Percentiles rank a stretch among this genome's conserved stretches.
These are phyloP conservation scores for Aspergillus vadensis DNA, from an alignment of 2,329 filamentous ascomycete species.

Conservation along the genomic window DNA sequence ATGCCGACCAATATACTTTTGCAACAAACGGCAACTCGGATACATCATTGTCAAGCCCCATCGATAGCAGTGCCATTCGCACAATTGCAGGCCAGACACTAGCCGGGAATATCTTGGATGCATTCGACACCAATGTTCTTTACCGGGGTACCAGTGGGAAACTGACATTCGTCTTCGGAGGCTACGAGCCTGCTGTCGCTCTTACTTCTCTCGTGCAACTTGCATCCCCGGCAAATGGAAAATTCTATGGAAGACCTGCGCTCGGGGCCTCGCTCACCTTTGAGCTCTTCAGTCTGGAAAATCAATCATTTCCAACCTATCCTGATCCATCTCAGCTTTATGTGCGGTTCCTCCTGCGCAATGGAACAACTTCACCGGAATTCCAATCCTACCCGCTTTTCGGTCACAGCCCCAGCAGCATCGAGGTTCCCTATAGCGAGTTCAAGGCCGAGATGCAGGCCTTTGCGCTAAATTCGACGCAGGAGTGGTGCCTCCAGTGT, in stretches of 20 bases:
- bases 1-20: constrained; percentile 54
- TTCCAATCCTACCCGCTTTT: constrained; percentile 54
- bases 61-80: constrained; percentile 33
- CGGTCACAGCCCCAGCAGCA: constrained; percentile 47
- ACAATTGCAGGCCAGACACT: constrained; percentile 49
- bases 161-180: constrained; percentile 53
- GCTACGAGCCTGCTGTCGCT: constrained; percentile 53
- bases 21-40: constrained; percentile 51
- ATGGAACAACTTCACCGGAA: constrained; percentile 50
- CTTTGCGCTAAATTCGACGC: constrained; percentile 47
- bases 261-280: constrained; percentile 54
- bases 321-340: constrained; percentile 51
- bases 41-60: constrained; percentile 25
- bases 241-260: constrained; percentile 54
- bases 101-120: constrained; percentile 40
- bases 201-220: constrained; percentile 53
- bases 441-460: constrained; percentile 51
- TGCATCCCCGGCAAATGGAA: constrained; percentile 37
- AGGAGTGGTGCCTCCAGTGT: constrained; percentile 58
- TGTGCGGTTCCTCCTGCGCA: constrained; percentile 60
- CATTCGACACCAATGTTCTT: constrained; percentile 43
- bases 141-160: constrained; percentile 43
- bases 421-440: constrained; percentile 53
- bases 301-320: constrained; percentile 37
- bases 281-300: constrained; percentile 53